Percentiles rank a stretch among this genome's conserved stretches.
These are phyloP conservation scores for Delitschia confertaspora DNA, from an alignment of 495 filamentous ascomycete species.

Conservation along the genomic window DNA sequence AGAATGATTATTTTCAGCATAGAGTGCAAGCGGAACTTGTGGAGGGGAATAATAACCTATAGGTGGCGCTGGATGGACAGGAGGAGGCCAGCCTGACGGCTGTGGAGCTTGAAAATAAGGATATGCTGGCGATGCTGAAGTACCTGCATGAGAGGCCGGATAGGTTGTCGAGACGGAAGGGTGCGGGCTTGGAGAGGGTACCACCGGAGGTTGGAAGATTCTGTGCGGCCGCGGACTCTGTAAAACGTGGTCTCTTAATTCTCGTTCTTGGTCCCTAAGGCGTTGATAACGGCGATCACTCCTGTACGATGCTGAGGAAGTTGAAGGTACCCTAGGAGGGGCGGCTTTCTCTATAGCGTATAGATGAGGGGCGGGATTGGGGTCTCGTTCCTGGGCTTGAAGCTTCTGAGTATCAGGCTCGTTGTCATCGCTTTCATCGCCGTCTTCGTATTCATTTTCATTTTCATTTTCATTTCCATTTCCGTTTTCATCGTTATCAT, in stretches of 20 bases:
- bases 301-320: constrained; percentile 17
- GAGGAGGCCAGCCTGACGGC: constrained; percentile 10
- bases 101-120: constrained; percentile 8
- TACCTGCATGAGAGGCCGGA: constrained; percentile 4
- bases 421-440: constrained; percentile 30
- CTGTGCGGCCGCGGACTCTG: constrained; percentile 25
- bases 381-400: background rate
- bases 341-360: constrained; percentile 14
- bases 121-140: too few relatives aligned
- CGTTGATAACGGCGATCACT: constrained; percentile 17
- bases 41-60: constrained; percentile 18
- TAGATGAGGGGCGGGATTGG: constrained; percentile 2
- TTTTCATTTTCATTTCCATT: constrained; percentile 21
- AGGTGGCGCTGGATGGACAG: constrained; percentile 11
- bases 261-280: constrained; percentile 21
- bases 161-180: constrained; percentile 12
- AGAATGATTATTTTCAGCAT: constrained; percentile 11
- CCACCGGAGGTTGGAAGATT: constrained; percentile 18
- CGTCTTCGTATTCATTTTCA: constrained; percentile 31
- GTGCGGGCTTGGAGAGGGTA: constrained; percentile 12
- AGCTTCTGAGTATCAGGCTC: constrained; percentile 7
- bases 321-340: constrained; percentile 14
- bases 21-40: constrained; percentile 11
- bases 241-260: constrained; percentile 24
- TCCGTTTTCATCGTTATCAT: constrained; percentile 13